A percentile compares a stretch with the other conserved stretches of the same genome.
phyloP scores from a whole-genome alignment of 257 asterid genomes.

The Capsicum rhomboideum region DNA sequence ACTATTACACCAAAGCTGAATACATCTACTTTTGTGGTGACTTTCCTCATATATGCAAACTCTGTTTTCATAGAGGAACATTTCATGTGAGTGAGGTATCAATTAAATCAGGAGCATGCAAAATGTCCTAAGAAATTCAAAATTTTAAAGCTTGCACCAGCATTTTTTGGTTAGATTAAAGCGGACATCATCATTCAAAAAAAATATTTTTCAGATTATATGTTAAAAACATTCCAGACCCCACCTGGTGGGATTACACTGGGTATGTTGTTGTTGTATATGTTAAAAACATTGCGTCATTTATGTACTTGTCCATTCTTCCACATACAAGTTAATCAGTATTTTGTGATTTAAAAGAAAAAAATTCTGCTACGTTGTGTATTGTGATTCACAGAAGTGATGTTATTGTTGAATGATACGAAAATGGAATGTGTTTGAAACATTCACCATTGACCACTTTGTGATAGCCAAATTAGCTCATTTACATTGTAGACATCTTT shows the following conservation, averaged over 20 bases:
- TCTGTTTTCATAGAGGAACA: slow-evolving; percentile 32
- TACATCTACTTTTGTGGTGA: slow-evolving; percentile 67
- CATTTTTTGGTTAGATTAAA: not conserved
- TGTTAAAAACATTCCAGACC: not conserved
- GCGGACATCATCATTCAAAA: not conserved
- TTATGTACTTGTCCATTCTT: not conserved
- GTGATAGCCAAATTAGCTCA: not conserved
- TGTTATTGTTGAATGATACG: not conserved
- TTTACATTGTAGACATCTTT: not conserved
- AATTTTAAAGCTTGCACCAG: not conserved
- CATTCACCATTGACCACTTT: not conserved
- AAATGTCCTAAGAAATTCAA: not conserved
- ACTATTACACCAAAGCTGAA: slow-evolving; percentile 74
- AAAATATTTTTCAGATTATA: not conserved
- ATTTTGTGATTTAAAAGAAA: not conserved
- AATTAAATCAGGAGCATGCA: not conserved
- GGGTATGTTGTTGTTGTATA: no score
- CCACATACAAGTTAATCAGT: not conserved
- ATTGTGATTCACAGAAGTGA: not conserved
- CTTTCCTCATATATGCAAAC: slow-evolving; percentile 71
- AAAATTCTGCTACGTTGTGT: not conserved
- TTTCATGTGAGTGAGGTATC: not conserved
- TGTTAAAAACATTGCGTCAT: not conserved
- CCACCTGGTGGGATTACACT: no score
- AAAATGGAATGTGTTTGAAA: not conserved